A percentile compares a stretch with the other conserved stretches of the same genome.
Evolutionary conservation across 192 early-diverging fungal species (phyloP).

Genomic region (Coemansia sp.): DNA sequence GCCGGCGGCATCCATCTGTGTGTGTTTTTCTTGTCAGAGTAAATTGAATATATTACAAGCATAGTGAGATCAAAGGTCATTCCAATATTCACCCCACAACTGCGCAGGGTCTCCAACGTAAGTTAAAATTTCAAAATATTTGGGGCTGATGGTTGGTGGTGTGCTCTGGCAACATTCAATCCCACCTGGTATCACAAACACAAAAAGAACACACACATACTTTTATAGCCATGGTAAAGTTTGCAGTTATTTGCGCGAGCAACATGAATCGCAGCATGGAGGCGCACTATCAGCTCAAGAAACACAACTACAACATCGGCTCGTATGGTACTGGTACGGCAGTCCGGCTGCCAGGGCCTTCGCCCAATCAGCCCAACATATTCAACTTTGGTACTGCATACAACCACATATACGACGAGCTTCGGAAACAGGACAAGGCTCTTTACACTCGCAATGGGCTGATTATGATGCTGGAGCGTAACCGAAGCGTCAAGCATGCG

Average conservation of each 20-base stretch:
- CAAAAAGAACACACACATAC: too few species aligned
- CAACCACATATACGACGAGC: conserved; percentile 79
- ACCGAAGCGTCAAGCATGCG: conserved; percentile 83
- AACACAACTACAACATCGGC: conserved; percentile 71
- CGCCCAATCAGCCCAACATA: conserved; percentile 81
- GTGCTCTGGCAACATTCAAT: too few species aligned
- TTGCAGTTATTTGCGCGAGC: conserved; percentile 93
- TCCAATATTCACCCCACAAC: too few species aligned
- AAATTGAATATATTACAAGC: too few species aligned
- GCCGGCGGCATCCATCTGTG: too few species aligned
- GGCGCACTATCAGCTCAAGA: conserved; percentile 74
- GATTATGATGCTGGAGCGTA: conserved; percentile 89
- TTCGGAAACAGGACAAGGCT: conserved; percentile 61
- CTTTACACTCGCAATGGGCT: conserved; percentile 82
- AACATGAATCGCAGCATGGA: conserved; percentile 99
- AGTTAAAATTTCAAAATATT: too few species aligned
- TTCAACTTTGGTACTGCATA: conserved; percentile 93
- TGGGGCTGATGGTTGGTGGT: too few species aligned
- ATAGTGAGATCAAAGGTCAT: too few species aligned
- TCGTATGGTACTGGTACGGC: conserved; percentile 90
- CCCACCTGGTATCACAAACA: too few species aligned
- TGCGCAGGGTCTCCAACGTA: too few species aligned
- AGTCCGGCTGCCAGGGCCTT: conserved; percentile 85
- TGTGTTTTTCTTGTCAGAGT: too few species aligned
- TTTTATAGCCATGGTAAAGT: conserved; percentile 67